Evolutionary conservation across 192 early-diverging fungal species (phyloP).

Genomic region (Backusella tuberculispora): DNA sequence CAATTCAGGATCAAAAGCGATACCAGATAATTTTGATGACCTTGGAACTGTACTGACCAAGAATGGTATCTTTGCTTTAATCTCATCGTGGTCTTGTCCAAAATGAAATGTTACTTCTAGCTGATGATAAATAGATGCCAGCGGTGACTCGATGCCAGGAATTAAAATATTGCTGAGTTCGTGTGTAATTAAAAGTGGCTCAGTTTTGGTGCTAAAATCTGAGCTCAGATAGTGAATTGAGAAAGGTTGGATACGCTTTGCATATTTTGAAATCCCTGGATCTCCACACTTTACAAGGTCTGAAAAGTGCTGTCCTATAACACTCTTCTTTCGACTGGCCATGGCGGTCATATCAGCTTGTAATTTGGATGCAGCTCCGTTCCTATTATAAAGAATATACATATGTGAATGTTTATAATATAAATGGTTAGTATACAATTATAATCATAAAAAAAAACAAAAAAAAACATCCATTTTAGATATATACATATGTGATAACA

Average conservation of each 20-base stretch:
- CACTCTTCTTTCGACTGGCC: background rate
- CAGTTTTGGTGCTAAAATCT: conserved; percentile 14
- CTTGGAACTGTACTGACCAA: conserved; percentile 25
- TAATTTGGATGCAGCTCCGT: conserved; percentile 3
- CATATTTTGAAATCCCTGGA: conserved; percentile 14
- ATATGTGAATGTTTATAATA: background rate
- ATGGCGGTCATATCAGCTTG: conserved; percentile 9
- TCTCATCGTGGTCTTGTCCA: conserved; percentile 30
- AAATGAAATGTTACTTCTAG: conserved; percentile 36
- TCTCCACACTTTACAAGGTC: background rate
- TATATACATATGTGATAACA: background rate
- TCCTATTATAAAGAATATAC: background rate
- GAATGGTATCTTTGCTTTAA: conserved; percentile 38
- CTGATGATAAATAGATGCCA: conserved; percentile 36
- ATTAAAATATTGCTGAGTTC: conserved; percentile 8
- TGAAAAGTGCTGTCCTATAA: background rate
- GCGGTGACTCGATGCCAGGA: conserved; percentile 27
- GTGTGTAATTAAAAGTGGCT: conserved; percentile 25
- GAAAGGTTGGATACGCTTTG: conserved; percentile 30
- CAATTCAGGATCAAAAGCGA: background rate
- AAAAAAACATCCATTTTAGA: background rate
- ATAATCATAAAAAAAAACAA: background rate
- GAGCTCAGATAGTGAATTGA: conserved; percentile 5
- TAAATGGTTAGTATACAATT: background rate
- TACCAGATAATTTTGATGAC: background rate